Evolutionary conservation across 345 rosid genomes (phyloP), one percentile per base, ranked within the genome.

Genomic region (Eucalyptus marginata): DNA sequence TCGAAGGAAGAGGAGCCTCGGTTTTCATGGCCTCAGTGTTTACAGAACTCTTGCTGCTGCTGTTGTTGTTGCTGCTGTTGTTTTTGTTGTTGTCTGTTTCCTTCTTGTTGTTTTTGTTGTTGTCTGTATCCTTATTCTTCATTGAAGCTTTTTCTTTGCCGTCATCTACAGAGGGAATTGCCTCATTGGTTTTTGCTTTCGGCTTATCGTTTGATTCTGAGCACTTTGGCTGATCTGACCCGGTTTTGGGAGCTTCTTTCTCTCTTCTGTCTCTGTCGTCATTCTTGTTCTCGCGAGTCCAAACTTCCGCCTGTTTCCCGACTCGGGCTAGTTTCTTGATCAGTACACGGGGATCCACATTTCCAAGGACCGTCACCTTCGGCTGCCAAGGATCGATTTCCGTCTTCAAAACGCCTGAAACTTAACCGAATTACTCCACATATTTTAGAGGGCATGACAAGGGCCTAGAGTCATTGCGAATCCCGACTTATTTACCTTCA

Each of bases 221-320:
- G 22, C 86, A 49, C 81, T 92, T 91, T 7, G 88, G 52, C 87
- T 51, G 84, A 86, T 81, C 90, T 49, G 88, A 56, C 79, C 52
- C 92, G 1, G 88, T 33, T 86, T 90, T 90, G 58, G 89, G 62
- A 52, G 86, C 92, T 9, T 89, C 92, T 87, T 64, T 88, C 85
- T 88, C 91, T 44, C 86, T 86, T 50, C 59, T 66, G 13, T 81
- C 31, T 90, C 87, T 40, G 90, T 91, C 84, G 88, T 89, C 89
- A 86, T 88, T 89, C 89, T 83, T 88, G 92, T 80, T 87, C 91
- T 11, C n/a, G 89, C 33, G 89, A 88, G 87, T 90, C 92, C 88
- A 89, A 20, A 95, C 25, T 86, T 95, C 94, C 24, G 94, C 95
- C 86, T 95, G 95, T 91, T 95, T 95, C 49, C 96, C 96, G 18